A percentile compares a stretch with the other conserved stretches of the same genome.
These are phyloP conservation scores for Metschnikowia matae DNA, from an alignment of 805 yeast species.

Conservation along the genomic window DNA sequence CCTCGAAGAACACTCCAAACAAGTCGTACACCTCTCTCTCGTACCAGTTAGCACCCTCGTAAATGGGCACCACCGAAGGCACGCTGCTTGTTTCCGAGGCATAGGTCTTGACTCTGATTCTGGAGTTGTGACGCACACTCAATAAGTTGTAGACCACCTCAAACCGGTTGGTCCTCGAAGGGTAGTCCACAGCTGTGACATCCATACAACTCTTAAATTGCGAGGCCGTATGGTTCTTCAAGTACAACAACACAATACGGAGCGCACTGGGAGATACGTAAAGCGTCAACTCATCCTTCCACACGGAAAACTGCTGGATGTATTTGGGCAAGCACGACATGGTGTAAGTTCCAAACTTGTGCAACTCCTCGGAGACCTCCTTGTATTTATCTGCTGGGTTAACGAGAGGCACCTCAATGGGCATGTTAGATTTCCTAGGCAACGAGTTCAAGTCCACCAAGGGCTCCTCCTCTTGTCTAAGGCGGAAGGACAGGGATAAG, in stretches of 20 bases:
- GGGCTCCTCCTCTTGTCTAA: conserved; percentile 23
- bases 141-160: conserved; percentile 83
- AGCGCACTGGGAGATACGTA: conserved; percentile 74
- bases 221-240: conserved; percentile 73
- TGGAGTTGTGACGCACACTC: conserved; percentile 77
- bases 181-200: conserved; percentile 84
- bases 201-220: conserved; percentile 78
- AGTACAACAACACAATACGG: conserved; percentile 63
- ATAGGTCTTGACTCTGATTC: conserved; percentile 85
- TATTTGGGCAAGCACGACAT: conserved; percentile 77
- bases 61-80: conserved; percentile 70
- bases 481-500: conserved; percentile 4
- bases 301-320: conserved; percentile 78
- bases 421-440: conserved; percentile 35
- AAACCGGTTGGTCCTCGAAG: conserved; percentile 76
- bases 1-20: conserved; percentile 83
- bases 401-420: conserved; percentile 46
- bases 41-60: conserved; percentile 83
- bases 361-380: conserved; percentile 65
- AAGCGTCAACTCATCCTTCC: conserved; percentile 84
- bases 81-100: conserved; percentile 81
- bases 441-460: conserved; percentile 33
- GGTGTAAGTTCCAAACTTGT: conserved; percentile 75
- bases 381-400: conserved; percentile 76
- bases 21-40: conserved; percentile 87